These are phyloP conservation scores for Wickerhamiella hasegawae DNA, from an alignment of 805 yeast genomes.

Conservation along the genomic window DNA sequence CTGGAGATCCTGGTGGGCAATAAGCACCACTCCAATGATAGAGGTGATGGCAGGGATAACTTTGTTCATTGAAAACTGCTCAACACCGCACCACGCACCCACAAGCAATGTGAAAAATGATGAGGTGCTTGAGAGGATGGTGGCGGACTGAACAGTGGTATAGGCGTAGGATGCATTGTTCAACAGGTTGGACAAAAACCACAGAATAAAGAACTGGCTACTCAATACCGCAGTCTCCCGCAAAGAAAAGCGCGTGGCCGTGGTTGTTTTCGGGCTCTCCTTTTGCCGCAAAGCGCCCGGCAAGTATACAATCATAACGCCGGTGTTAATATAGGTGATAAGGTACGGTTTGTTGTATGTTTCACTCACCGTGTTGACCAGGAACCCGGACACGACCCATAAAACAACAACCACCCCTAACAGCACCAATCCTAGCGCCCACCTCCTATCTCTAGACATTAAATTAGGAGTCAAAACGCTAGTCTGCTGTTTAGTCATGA, in stretches of 20 bases:
- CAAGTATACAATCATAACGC: constrained; percentile 65
- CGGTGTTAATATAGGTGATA: constrained; percentile 82
- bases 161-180: constrained; percentile 77
- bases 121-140: constrained; percentile 81
- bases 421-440: constrained; percentile 67
- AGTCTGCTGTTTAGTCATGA: too few species aligned
- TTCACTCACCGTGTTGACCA: constrained; percentile 50
- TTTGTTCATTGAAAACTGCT: constrained; percentile 47
- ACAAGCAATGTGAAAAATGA: constrained; percentile 81
- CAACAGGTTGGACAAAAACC: constrained; percentile 83
- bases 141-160: constrained; percentile 88
- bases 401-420: constrained; percentile 60
- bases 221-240: constrained; percentile 60
- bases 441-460: too few species aligned
- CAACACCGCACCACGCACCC: constrained; percentile 61
- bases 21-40: constrained; percentile 63
- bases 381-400: constrained; percentile 84
- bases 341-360: constrained; percentile 78
- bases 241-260: constrained; percentile 7
- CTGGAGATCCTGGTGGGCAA: constrained; percentile 36
- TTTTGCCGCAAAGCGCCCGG: constrained; percentile 32
- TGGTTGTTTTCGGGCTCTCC: constrained; percentile 1
- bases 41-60: constrained; percentile 54
- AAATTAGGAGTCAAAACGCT: too few species aligned
- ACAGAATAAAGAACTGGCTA: constrained; percentile 65